Evolutionary conservation across 2,329 filamentous ascomycete genomes (phyloP), one percentile per base, ranked within the genome.

Genomic region (Ophiostoma ulmi): DNA sequence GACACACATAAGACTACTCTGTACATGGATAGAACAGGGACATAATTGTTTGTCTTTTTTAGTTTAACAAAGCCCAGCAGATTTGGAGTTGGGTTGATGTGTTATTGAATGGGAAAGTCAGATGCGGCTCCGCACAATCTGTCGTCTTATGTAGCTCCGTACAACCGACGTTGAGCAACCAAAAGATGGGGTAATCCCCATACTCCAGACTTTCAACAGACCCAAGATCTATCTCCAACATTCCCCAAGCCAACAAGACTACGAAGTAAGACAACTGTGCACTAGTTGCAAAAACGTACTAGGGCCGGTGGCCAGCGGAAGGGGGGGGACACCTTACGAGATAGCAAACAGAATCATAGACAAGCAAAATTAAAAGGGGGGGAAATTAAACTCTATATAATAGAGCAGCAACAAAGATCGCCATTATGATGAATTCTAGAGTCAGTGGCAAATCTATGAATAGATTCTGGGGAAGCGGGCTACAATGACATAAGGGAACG

Each of bases 91-190:
- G 44, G 44, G n/a, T 22, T 58, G 52, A 58, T 31, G 44, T 26
- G 44, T 20, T 44, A 13, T 11, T 67, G 69, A 68, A 68, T 39
- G 44, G 22, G 48, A 61, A 35, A 55, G 5, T 44, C 65, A 68
- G 69, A 68, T 70, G 69, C 69, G 69, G 66, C 55, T 70, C 66
- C 69, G 69, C 69, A 63, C 38, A 39, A 70, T 67, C 52, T 68
- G 20, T 66, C 17, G 36, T 67, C 17, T n/a, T 67, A 44, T 67
- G 65, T 22, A 64, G 20, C 69, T 70, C 65, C 65, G 65, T 63
- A 48, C 48, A 70, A 13, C 65, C 52, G 65, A 70, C 67, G 36
- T 67, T 31, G 35, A 48, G 44, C 31, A 48, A 67, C 8, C n/a
- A 67, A 55, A 63, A 63, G 17, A 35, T 63, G 58, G 58, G 58